Percentiles rank a stretch among this genome's conserved stretches.
Evolutionary conservation across 164 flowering plant species (phyloP).

Genomic region (Dillenia turbinata): DNA sequence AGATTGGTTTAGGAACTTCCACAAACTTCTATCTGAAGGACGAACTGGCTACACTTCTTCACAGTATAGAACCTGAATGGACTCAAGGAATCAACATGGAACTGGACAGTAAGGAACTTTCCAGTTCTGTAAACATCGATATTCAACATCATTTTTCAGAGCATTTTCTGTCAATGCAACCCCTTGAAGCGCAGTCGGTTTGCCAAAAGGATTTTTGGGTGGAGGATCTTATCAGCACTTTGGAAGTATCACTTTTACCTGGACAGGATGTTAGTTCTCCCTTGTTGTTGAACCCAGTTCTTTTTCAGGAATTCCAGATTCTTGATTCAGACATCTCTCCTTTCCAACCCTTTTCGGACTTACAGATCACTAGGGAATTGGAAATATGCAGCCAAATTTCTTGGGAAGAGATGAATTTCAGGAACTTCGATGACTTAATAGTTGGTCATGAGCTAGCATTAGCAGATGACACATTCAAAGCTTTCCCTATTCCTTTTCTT

Average conservation of each 20-base stretch:
- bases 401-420: constrained; percentile 36
- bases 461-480: constrained; percentile 65
- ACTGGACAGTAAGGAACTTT: constrained; percentile 29
- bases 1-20: constrained; percentile 27
- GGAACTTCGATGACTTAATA: constrained; percentile 49
- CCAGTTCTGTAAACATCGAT: constrained; percentile 33
- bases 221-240: constrained; percentile 31
- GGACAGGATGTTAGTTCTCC: constrained; percentile 14
- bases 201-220: constrained; percentile 27
- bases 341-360: constrained; percentile 25
- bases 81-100: constrained; percentile 18
- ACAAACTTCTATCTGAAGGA: constrained; percentile 21
- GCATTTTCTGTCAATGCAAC: constrained; percentile 19
- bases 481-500: constrained; percentile 71
- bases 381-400: constrained; percentile 38
- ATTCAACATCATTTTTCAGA: constrained; percentile 31
- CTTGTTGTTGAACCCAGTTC: constrained; percentile 16
- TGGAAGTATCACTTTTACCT: constrained; percentile 17
- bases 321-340: constrained; percentile 32
- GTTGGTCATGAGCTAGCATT: constrained; percentile 64
- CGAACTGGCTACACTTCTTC: constrained; percentile 30
- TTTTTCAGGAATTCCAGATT: constrained; percentile 58
- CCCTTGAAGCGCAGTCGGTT: constrained; percentile 23
- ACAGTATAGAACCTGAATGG: constrained; percentile 24
- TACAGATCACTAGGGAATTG: constrained; percentile 15